These are phyloP conservation scores for Rhodocollybia butyracea DNA, from an alignment of 768 basidiomycete genomes.

Conservation along the genomic window DNA sequence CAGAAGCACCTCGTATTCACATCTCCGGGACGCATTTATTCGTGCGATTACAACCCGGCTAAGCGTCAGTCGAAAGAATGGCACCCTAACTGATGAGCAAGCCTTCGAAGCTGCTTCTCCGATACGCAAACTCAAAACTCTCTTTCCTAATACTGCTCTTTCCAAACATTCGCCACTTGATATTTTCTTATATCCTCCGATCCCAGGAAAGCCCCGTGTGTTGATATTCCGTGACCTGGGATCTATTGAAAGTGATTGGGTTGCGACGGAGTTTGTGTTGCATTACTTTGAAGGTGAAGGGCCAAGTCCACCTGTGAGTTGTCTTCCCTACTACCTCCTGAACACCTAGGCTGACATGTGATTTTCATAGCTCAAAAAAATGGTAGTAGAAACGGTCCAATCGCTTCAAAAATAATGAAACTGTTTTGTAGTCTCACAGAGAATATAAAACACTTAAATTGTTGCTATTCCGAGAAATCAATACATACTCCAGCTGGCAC, in stretches of 20 bases:
- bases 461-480: not conserved
- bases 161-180: conserved; percentile 69
- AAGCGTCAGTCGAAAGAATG: conserved; percentile 45
- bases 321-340: not conserved
- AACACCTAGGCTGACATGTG: not conserved
- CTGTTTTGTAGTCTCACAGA: not conserved
- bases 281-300: conserved; percentile 73
- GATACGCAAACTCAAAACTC: conserved; percentile 67
- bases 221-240: conserved; percentile 74
- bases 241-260: conserved; percentile 67
- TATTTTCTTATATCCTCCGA: conserved; percentile 61
- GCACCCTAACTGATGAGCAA: conserved; percentile 54
- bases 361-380: conserved; percentile 43
- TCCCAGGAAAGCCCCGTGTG: conserved; percentile 44
- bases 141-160: conserved; percentile 70
- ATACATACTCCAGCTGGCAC: not conserved
- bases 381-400: conserved; percentile 40
- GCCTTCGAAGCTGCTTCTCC: conserved; percentile 57
- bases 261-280: conserved; percentile 67
- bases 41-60: conserved; percentile 67
- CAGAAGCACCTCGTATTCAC: conserved; percentile 70
- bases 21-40: conserved; percentile 82
- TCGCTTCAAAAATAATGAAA: conserved; percentile 24
- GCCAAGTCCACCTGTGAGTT: conserved; percentile 67
- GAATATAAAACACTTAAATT: not conserved